Base-by-base conservation (phyloP, 129 eudicot species). In the Saposhnikovia divaricata region DNA sequence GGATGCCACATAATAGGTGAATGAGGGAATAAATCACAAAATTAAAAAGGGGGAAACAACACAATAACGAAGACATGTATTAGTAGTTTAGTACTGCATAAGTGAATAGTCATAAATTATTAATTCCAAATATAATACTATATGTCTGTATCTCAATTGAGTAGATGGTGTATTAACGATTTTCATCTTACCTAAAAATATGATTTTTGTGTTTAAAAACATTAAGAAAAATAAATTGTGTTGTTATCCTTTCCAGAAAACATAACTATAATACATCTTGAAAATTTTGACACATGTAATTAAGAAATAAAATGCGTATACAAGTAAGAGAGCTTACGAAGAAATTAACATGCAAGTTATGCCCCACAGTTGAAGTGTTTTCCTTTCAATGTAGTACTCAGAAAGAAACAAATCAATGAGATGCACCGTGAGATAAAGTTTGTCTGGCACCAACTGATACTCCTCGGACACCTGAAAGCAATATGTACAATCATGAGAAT, bases 311-410 rank as follows among this genome's bases (percentile, higher is more conserved):
- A 27, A 42, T 43, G 9, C 13, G 16, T 14, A 45, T 8, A n/a
- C 1, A 16, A 63, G 77, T 28, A 40, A 44, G 81, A 74, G 84
- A 72, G 77, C 97, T 89, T 92, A 92, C 97, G 97, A 92, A 75
- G 97, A 94, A 82, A 92, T 85, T 57, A 89, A 87, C 97, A 92
- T 89, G 86, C 97, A 92, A 74, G 94, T 89, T 81, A 92, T 84
- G 82, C 94, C 94, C 51, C 89, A 85, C 70, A 92, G 85, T 81
- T 92, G 97, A 82, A 92, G 90, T 76, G 68, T 85, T 85, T 92
- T 92, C 83, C 89, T 89, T 88, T 88, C 92, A 40, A 92, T 81
- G 70, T 80, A 83, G 77, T 88, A 79, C 82, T 81, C 80, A 51
- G 97, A 92, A 53, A 92, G 89, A 89, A 85, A 92, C 66, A 80